phyloP scores from a whole-genome alignment of 176 grass and related monocot species.

The Pontederia paniculata region DNA sequence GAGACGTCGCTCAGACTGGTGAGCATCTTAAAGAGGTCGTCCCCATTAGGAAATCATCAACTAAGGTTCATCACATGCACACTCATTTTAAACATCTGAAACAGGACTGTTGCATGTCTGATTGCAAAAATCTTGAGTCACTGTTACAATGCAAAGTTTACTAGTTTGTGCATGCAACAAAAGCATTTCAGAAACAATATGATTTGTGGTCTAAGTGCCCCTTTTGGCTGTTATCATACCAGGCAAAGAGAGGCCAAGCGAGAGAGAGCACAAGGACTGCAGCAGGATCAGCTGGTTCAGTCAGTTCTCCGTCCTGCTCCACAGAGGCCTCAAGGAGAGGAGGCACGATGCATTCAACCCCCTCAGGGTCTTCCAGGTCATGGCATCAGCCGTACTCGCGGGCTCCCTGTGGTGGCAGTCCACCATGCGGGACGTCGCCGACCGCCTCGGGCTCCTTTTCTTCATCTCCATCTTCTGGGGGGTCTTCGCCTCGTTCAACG shows the following conservation, averaged over 20 bases:
- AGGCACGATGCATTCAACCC: constrained; percentile 90
- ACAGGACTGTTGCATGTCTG: no score
- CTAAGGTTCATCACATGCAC: no score
- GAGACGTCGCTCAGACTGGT: constrained; percentile 14
- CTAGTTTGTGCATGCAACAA: background rate
- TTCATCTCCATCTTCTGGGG: constrained; percentile 99
- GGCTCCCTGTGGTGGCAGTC: constrained; percentile 96
- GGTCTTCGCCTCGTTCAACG: constrained; percentile 93
- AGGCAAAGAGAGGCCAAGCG: background rate
- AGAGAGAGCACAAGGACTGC: constrained; percentile 11
- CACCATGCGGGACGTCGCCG: constrained; percentile 31
- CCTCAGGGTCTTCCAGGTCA: constrained; percentile 72
- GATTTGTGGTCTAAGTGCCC: no score
- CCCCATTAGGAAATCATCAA: background rate
- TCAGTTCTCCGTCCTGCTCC: constrained; percentile 78
- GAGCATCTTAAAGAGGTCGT: background rate
- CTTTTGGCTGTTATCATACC: background rate
- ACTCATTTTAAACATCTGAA: background rate
- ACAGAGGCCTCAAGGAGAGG: constrained; percentile 81
- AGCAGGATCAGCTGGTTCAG: constrained; percentile 39
- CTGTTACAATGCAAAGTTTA: no score
- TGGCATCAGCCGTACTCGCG: constrained; percentile 58
- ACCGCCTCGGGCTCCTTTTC: constrained; percentile 91
- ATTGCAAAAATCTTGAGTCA: no score
- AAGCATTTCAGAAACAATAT: background rate